These are phyloP conservation scores for Chloranthus sessilifolius DNA, from an alignment of 164 flowering plant genomes.

Conservation along the genomic window DNA sequence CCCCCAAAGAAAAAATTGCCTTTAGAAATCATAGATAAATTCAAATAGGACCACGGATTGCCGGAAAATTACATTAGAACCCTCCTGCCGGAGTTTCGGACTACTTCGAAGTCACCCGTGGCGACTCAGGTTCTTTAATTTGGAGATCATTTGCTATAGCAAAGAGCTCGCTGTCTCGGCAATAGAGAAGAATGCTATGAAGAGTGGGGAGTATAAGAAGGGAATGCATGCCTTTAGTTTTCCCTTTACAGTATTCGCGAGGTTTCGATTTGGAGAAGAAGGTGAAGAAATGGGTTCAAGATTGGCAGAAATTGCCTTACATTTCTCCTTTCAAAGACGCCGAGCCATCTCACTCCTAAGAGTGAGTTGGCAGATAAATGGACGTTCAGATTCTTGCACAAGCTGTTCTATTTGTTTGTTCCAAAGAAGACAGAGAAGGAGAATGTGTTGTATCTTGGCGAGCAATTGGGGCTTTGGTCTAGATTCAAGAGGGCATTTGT, in stretches of 20 bases:
- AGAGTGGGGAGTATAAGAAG: conserved; percentile 9
- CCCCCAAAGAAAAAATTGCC: conserved; percentile 41
- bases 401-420: conserved; percentile 52
- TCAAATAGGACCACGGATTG: conserved; percentile 76
- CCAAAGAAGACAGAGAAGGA: conserved; percentile 68
- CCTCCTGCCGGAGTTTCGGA: conserved; percentile 58
- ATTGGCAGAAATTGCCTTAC: conserved; percentile 84
- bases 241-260: conserved; percentile 49
- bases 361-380: conserved; percentile 81
- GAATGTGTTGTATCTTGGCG: conserved; percentile 46
- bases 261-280: conserved; percentile 71
- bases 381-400: conserved; percentile 68
- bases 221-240: conserved; percentile 39
- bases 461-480: conserved; percentile 56
- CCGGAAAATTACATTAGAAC: conserved; percentile 46
- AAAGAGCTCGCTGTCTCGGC: conserved; percentile 47
- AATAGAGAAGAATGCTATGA: conserved; percentile 42
- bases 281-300: conserved; percentile 54
- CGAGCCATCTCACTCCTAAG: conserved; percentile 35
- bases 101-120: conserved; percentile 43
- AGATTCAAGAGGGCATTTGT: conserved; percentile 70
- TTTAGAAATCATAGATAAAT: conserved; percentile 33
- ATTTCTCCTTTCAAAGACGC: conserved; percentile 80
- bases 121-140: conserved; percentile 19
- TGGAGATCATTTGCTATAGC: conserved; percentile 79